Evolutionary conservation across 2,329 filamentous ascomycete species (phyloP).

Genomic region (Eutypa lata): DNA sequence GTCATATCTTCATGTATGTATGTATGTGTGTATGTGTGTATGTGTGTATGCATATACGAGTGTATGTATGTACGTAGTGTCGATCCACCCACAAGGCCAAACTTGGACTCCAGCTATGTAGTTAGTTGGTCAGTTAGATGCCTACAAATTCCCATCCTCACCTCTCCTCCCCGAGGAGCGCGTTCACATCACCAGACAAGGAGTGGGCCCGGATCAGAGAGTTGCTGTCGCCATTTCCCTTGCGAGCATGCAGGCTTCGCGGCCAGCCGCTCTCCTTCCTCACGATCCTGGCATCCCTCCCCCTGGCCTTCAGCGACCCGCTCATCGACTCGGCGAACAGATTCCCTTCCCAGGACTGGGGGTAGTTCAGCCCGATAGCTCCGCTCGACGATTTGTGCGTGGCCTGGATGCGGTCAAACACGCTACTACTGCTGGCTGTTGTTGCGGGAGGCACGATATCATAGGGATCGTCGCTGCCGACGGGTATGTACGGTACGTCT

Average conservation of each 20-base stretch:
- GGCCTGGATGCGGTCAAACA: constrained; percentile 35
- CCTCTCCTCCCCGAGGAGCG: constrained; percentile 21
- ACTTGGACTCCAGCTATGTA: too few species aligned
- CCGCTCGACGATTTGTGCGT: constrained; percentile 45
- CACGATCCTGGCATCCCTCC: constrained; percentile 41
- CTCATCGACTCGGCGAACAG: constrained; percentile 38
- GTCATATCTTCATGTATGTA: too few species aligned
- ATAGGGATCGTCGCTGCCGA: too few species aligned
- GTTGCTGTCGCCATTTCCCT: constrained; percentile 36
- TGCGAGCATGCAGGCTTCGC: constrained; percentile 34
- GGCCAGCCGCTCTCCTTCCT: constrained; percentile 28
- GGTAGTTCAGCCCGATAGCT: constrained; percentile 40
- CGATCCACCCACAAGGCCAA: too few species aligned
- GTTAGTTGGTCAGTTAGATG: background rate
- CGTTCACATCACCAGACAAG: constrained; percentile 27
- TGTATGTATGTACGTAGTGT: too few species aligned
- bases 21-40: too few species aligned
- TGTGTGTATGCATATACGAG: too few species aligned
- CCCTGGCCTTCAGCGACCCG: constrained; percentile 37
- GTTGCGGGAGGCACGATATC: background rate
- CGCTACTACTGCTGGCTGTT: constrained; percentile 8
- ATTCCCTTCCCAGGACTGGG: constrained; percentile 47
- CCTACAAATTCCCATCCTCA: too few species aligned
- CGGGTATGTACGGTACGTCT: too few species aligned
- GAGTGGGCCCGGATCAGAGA: constrained; percentile 31